These are phyloP conservation scores for Exserohilum rostratum DNA, from an alignment of 2,329 filamentous ascomycete species.

Conservation along the genomic window DNA sequence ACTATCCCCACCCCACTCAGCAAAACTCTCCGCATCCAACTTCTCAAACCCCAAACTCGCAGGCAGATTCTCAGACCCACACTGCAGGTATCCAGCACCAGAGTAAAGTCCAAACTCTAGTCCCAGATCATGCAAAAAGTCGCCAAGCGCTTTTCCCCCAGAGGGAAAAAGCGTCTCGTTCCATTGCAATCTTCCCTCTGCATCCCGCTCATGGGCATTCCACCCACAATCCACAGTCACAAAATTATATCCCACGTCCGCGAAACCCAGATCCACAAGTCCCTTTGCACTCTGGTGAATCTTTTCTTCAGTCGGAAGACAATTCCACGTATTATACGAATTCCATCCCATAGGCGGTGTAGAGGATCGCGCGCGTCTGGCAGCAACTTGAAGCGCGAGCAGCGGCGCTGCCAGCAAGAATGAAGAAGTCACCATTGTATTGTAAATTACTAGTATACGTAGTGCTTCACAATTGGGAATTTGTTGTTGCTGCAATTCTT, in stretches of 20 bases:
- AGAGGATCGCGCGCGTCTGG: slow-evolving; percentile 28
- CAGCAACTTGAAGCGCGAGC: slow-evolving; percentile 14
- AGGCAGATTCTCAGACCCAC: slow-evolving; percentile 54
- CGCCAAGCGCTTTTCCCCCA: slow-evolving; percentile 56
- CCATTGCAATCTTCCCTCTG: slow-evolving; percentile 57
- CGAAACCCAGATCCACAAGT: slow-evolving; percentile 59
- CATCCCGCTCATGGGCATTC: slow-evolving; percentile 51
- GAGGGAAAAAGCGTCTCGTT: slow-evolving; percentile 59
- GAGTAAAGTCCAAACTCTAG: slow-evolving; percentile 64
- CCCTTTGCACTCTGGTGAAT: slow-evolving; percentile 61
- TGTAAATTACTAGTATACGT: background rate
- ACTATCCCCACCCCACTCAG: slow-evolving; percentile 47
- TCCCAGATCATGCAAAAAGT: slow-evolving; percentile 57
- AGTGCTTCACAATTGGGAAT: too few relatives aligned
- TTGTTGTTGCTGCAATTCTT: too few relatives aligned
- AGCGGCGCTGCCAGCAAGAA: slow-evolving; percentile 9
- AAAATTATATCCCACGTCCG: slow-evolving; percentile 60
- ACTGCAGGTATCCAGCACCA: slow-evolving; percentile 40
- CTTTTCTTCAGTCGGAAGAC: slow-evolving; percentile 56
- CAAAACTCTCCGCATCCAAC: slow-evolving; percentile 64
- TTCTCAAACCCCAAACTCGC: slow-evolving; percentile 59
- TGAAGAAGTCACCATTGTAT: background rate
- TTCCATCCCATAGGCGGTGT: slow-evolving; percentile 59
- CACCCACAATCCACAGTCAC: slow-evolving; percentile 67
- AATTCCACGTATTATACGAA: slow-evolving; percentile 63